Evolutionary conservation across 1,284 basidiomycete genomes (phyloP), one percentile per base, ranked within the genome.

Genomic region (Irpex sp.): DNA sequence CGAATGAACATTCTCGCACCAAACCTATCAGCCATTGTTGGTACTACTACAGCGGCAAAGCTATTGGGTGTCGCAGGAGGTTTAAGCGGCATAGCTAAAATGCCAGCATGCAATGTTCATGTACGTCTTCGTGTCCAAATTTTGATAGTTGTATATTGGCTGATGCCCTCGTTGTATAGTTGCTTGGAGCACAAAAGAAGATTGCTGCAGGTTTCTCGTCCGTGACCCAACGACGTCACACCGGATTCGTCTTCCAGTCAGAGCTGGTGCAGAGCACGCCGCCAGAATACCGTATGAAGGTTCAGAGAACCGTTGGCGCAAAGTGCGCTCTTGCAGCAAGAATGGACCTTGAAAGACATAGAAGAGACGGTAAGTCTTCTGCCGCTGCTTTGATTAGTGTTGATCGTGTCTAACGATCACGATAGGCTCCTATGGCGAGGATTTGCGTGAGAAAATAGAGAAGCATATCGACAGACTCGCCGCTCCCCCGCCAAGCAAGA

Each of bases 1-100:
- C 88, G 97, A 76, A 99, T 99, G 94, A 93, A 94, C 78, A 88
- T 96, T 60, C 91, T 99, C 71, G 96, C 97, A 65, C 97, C 97
- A 68, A 99, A 99, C 77, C 87, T 99, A 73, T 97, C 94, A 71
- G 92, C 93, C 74, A 97, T 99, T 75, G 94, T 99, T 76, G 97
- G 97, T 74, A 98, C 97, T 61, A 94, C 93, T 67, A 97, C 96
- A 79, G 97, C 97, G 52, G 97, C 97, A 57, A 99, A 99, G 82
- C 81, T 99, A 57, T 88, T 99, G 55, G 97, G 97, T 75, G 94
- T 98, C 55, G 96, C 97, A 38, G 97, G 97, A 64, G 97, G 97
- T 52, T 82, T 99, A 17, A 86, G 85, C 59, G 93, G 93, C 0
- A 83, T 99, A 48, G 91, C 92, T 58, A 96, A 97, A 75, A 97